phyloP scores from a whole-genome alignment of 345 rosid species.

The Lagerstroemia speciosa region DNA sequence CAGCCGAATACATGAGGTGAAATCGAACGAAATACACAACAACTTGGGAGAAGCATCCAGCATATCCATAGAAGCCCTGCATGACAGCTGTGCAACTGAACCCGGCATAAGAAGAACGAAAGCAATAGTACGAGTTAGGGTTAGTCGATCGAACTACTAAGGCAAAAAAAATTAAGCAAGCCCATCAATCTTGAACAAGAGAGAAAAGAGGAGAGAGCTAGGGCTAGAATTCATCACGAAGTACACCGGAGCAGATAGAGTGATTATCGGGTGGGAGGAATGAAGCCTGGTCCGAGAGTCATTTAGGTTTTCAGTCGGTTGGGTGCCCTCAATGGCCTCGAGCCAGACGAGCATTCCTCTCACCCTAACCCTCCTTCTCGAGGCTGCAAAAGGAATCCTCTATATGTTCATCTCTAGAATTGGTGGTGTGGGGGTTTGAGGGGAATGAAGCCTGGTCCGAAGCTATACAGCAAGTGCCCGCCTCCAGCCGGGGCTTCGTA shows the following conservation, averaged over 20 bases:
- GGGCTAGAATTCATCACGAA: too few relatives aligned
- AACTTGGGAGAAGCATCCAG: neutral
- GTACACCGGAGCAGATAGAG: neutral
- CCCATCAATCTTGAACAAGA: too few relatives aligned
- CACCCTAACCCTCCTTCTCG: constrained; percentile 12
- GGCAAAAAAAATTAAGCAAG: too few relatives aligned
- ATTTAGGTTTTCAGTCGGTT: constrained; percentile 15
- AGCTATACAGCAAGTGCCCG: constrained; percentile 9
- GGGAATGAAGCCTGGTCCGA: constrained; percentile 52
- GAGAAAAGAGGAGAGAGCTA: too few relatives aligned
- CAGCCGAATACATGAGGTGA: too few relatives aligned
- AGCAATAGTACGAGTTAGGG: too few relatives aligned
- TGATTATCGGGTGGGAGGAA: constrained; percentile 30
- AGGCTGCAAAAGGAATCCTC: too few relatives aligned
- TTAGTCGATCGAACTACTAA: too few relatives aligned
- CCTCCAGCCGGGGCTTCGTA: neutral
- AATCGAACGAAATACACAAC: too few relatives aligned
- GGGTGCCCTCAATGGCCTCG: constrained; percentile 29
- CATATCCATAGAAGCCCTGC: neutral
- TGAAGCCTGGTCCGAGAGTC: constrained; percentile 58
- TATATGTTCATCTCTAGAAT: too few relatives aligned
- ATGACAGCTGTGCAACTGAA: neutral
- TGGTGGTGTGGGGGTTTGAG: constrained; percentile 11
- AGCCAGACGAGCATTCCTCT: constrained; percentile 48
- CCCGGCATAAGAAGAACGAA: too few relatives aligned